These are phyloP conservation scores for Heteromeles arbutifolia DNA, from an alignment of 306 rosid genomes.

Conservation along the genomic window DNA sequence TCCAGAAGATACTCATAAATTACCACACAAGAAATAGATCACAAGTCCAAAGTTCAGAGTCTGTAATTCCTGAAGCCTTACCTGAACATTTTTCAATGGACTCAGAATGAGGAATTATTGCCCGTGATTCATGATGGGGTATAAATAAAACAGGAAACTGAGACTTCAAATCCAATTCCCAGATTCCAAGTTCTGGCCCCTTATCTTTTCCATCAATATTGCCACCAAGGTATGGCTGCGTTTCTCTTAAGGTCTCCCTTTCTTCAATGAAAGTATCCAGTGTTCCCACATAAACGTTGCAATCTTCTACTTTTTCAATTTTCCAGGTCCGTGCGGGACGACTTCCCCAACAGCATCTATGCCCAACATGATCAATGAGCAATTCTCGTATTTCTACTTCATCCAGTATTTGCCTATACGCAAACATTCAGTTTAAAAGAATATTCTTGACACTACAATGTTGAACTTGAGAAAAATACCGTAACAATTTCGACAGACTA, in stretches of 20 bases:
- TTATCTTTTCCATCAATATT: slow-evolving; percentile 64
- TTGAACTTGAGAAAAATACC: background rate
- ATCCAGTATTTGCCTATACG: slow-evolving; percentile 58
- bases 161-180: slow-evolving; percentile 88
- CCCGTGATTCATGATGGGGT: slow-evolving; percentile 54
- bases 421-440: background rate
- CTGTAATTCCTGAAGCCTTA: slow-evolving; percentile 16
- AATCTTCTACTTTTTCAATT: slow-evolving; percentile 80
- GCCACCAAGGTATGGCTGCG: slow-evolving; percentile 57
- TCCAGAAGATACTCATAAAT: background rate
- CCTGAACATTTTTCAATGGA: slow-evolving; percentile 76
- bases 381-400: slow-evolving; percentile 92
- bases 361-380: slow-evolving; percentile 94
- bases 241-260: slow-evolving; percentile 65
- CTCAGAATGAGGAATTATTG: slow-evolving; percentile 80
- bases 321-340: slow-evolving; percentile 97
- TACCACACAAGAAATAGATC: background rate
- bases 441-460: background rate
- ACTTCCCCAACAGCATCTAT: slow-evolving; percentile 98
- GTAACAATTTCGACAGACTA: background rate
- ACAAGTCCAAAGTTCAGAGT: background rate
- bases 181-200: slow-evolving; percentile 70
- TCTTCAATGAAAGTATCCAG: slow-evolving; percentile 91
- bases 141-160: slow-evolving; percentile 78
- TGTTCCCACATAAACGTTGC: slow-evolving; percentile 86